Conservation (phyloP, 805 yeast genomes). For the Candida vaughaniae region DNA sequence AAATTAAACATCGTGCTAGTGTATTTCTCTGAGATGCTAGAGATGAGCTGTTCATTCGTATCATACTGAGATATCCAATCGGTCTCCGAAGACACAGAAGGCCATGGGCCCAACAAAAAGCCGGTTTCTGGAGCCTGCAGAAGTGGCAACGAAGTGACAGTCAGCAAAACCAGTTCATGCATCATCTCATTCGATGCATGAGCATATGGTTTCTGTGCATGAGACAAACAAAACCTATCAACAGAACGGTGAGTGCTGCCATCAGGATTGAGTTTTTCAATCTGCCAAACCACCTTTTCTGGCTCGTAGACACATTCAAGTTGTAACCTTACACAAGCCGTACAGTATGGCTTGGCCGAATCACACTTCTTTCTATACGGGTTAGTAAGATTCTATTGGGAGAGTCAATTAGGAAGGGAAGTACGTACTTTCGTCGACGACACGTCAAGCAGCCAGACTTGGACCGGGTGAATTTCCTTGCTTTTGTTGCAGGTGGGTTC, state of each 20-base stretch:
- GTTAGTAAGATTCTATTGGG: too few relatives aligned
- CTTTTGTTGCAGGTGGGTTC: too few relatives aligned
- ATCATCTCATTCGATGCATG: background rate
- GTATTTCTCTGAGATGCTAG: background rate
- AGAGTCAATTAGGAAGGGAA: too few relatives aligned
- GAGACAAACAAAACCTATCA: background rate
- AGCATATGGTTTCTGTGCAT: background rate
- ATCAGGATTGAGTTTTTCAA: constrained; percentile 3
- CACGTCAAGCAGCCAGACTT: constrained; percentile 31
- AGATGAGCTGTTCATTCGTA: too few relatives aligned
- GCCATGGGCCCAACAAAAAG: background rate
- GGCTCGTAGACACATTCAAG: constrained; percentile 2
- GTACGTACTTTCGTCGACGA: constrained; percentile 80
- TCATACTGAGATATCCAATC: background rate
- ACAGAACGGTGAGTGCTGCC: constrained; percentile 3
- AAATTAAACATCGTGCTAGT: too few relatives aligned
- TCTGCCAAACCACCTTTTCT: constrained; percentile 4
- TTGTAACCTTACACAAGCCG: constrained; percentile 1
- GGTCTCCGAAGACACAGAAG: background rate
- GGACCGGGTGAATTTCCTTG: constrained; percentile 58
- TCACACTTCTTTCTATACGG: constrained; percentile 58
- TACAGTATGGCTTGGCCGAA: constrained; percentile 22
- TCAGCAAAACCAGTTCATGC: background rate
- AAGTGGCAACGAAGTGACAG: background rate
- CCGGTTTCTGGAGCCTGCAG: background rate